Percentiles rank a stretch among this genome's conserved stretches.
phyloP scores from a whole-genome alignment of 1,139 yeast genomes.

The Pichia sp. region DNA sequence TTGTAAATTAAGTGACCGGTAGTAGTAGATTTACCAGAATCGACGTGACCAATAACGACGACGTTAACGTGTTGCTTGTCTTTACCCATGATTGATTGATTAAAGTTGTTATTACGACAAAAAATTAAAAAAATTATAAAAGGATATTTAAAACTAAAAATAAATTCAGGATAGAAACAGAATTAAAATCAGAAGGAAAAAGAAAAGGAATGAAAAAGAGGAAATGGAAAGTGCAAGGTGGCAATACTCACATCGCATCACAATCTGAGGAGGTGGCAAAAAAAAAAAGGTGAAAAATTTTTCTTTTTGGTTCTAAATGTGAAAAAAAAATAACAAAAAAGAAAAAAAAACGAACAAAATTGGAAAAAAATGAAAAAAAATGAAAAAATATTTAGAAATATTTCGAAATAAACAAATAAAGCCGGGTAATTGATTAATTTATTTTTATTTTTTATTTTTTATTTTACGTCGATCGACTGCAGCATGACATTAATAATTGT shows the following conservation, averaged over 20 bases:
- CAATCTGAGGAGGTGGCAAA: too few species aligned
- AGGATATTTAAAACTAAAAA: not conserved
- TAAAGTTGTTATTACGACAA: not conserved
- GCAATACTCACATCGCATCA: not conserved
- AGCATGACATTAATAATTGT: not conserved
- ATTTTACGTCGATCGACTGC: not conserved
- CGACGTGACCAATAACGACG: constrained; percentile 99
- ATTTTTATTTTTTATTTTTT: not conserved
- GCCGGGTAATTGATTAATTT: not conserved
- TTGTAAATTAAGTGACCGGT: constrained; percentile 99
- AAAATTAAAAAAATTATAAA: not conserved
- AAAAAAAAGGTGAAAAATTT: not conserved
- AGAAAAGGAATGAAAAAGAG: not conserved
- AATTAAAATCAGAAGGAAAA: not conserved
- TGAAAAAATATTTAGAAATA: too few species aligned
- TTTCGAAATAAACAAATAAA: too few species aligned
- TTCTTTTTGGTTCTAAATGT: not conserved
- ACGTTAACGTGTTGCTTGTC: constrained; percentile 97
- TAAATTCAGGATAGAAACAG: not conserved
- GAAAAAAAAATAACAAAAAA: not conserved
- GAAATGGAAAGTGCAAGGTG: not conserved
- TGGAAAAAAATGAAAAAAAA: too few species aligned
- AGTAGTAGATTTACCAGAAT: constrained; percentile 97
- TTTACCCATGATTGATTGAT: constrained; percentile 44
- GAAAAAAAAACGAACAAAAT: too few species aligned